phyloP scores from a whole-genome alignment of 352 stramenopile species.

The Pythium myriotylum region DNA sequence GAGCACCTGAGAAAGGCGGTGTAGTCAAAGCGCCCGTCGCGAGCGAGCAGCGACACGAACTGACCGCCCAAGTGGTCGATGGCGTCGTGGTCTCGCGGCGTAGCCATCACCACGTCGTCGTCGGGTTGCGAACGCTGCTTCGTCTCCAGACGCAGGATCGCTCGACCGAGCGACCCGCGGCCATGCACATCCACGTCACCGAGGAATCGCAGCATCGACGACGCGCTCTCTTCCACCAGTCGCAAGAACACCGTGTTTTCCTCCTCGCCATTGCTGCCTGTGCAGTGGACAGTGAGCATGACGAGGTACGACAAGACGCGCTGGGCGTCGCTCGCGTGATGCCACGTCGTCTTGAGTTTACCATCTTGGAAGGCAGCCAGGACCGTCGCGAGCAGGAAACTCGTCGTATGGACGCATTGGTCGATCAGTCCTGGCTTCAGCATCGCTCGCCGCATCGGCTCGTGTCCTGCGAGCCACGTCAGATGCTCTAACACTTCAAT shows the following conservation, averaged over 20 bases:
- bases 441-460: slow-evolving; percentile 39
- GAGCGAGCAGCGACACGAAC: slow-evolving; percentile 58
- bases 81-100: neutral
- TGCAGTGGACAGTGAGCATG: slow-evolving; percentile 60
- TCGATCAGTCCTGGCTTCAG: slow-evolving; percentile 57
- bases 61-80: slow-evolving; percentile 19
- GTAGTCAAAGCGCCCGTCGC: slow-evolving; percentile 68
- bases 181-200: slow-evolving; percentile 60
- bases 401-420: slow-evolving; percentile 57
- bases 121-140: slow-evolving; percentile 32
- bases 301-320: slow-evolving; percentile 55
- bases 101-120: neutral
- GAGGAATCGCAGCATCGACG: slow-evolving; percentile 47
- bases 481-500: slow-evolving; percentile 61
- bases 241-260: slow-evolving; percentile 39
- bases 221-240: slow-evolving; percentile 46
- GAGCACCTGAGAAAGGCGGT: slow-evolving; percentile 40
- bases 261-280: slow-evolving; percentile 13
- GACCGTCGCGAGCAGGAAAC: slow-evolving; percentile 54
- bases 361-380: slow-evolving; percentile 41
- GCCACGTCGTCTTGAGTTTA: slow-evolving; percentile 46
- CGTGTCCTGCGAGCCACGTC: slow-evolving; percentile 53
- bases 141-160: slow-evolving; percentile 56
- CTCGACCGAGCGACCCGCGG: slow-evolving; percentile 51
- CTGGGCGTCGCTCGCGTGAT: slow-evolving; percentile 48